Conservation (phyloP, 495 filamentous ascomycete genomes). For the Talaromyces stipitatus region DNA sequence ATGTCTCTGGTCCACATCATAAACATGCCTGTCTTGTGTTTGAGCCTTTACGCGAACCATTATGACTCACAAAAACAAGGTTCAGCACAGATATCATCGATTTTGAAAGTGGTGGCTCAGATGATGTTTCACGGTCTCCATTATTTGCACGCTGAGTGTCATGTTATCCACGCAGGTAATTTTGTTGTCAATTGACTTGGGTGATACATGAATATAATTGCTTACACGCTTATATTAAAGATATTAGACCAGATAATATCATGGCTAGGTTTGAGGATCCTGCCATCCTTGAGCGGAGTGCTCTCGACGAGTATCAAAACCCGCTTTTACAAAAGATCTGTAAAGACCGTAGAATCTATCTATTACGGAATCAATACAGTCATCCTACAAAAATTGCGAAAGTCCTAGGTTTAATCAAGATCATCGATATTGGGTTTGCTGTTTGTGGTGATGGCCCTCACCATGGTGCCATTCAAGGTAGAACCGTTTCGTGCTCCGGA, state of each 20-base stretch:
- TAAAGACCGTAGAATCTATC: conserved; percentile 14
- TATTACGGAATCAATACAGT: conserved; percentile 13
- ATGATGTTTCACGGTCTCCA: conserved; percentile 80
- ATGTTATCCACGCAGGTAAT: conserved; percentile 77
- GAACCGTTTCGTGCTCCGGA: conserved; percentile 30
- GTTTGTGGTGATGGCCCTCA: conserved; percentile 16
- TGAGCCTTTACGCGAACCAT: conserved; percentile 22
- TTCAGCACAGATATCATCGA: conserved; percentile 18
- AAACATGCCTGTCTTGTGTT: conserved; percentile 27
- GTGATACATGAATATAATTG: too few species aligned
- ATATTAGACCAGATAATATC: conserved; percentile 14
- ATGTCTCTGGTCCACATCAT: conserved; percentile 13
- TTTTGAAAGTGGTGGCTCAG: conserved; percentile 79
- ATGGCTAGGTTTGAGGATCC: conserved; percentile 14
- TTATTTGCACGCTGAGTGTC: conserved; percentile 79
- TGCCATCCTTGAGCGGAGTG: conserved; percentile 12
- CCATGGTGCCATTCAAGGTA: conserved; percentile 27
- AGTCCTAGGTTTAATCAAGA: conserved; percentile 6
- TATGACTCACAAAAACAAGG: conserved; percentile 17
- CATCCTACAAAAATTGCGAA: conserved; percentile 5
- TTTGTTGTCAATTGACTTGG: conserved; percentile 27
- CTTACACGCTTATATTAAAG: conserved; percentile 9
- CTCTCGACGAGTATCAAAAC: conserved; percentile 14
- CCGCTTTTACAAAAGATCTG: conserved; percentile 13
- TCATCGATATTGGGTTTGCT: conserved; percentile 18